Evolutionary conservation across 306 rosid genomes (phyloP).

Genomic region (Acacia melanoxylon): DNA sequence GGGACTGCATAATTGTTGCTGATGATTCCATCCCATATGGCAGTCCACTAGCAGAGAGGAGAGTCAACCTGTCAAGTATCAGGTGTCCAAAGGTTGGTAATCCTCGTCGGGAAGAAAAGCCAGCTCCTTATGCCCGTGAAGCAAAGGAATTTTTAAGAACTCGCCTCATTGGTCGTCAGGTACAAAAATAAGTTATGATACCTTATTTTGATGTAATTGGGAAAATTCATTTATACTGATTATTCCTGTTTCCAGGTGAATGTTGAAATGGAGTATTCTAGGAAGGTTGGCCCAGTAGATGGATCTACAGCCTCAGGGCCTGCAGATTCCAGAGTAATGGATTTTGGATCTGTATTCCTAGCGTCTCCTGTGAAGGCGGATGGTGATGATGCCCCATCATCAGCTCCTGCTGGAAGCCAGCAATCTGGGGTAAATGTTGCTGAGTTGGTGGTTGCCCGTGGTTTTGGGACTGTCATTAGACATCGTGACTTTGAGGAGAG

Average conservation of each 20-base stretch:
- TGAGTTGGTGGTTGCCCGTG: slow-evolving; percentile 77
- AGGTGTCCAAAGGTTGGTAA: slow-evolving; percentile 98
- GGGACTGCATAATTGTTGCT: slow-evolving; percentile 90
- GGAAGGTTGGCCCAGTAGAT: slow-evolving; percentile 64
- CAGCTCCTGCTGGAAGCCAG: slow-evolving; percentile 57
- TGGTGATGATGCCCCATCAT: slow-evolving; percentile 58
- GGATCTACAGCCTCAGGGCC: slow-evolving; percentile 54
- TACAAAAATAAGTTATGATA: slow-evolving; percentile 40
- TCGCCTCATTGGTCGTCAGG: slow-evolving; percentile 88
- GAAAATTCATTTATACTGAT: slow-evolving; percentile 18
- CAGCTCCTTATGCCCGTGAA: slow-evolving; percentile 98
- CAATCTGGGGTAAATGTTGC: slow-evolving; percentile 71
- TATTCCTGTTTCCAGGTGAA: slow-evolving; percentile 61
- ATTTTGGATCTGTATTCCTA: slow-evolving; percentile 91
- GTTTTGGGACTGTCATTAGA: slow-evolving; percentile 88
- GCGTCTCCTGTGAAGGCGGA: slow-evolving; percentile 60
- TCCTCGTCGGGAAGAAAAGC: slow-evolving; percentile 97
- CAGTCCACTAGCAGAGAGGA: slow-evolving; percentile 89
- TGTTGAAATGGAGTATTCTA: slow-evolving; percentile 96
- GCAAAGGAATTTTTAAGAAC: slow-evolving; percentile 96
- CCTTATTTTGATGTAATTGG: slow-evolving; percentile 22
- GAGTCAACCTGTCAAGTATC: slow-evolving; percentile 96
- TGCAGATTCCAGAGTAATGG: slow-evolving; percentile 88
- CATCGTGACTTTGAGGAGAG: slow-evolving; percentile 99
- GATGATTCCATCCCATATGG: slow-evolving; percentile 92